Evolutionary conservation across 1,284 basidiomycete genomes (phyloP).

Genomic region (Moniliella sp.): DNA sequence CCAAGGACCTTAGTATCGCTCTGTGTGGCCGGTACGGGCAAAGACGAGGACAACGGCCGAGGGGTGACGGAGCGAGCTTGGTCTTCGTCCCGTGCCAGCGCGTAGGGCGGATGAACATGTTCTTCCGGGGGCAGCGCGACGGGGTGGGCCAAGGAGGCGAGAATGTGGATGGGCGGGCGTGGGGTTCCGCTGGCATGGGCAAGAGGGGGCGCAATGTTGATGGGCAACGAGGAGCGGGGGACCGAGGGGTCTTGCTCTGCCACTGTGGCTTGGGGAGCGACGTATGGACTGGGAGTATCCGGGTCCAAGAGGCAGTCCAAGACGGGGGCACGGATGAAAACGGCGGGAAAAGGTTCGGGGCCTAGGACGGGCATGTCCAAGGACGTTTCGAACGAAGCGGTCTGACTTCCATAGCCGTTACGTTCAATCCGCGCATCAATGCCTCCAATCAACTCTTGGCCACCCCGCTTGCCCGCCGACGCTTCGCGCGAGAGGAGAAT

Average conservation of each 20-base stretch:
- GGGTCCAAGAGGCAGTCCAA: constrained; percentile 16
- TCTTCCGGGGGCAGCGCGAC: background rate
- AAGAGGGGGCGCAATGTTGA: constrained; percentile 14
- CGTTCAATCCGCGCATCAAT: constrained; percentile 59
- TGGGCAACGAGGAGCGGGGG: background rate
- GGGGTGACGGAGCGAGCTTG: no score
- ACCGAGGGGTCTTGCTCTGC: background rate
- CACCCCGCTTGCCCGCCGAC: constrained; percentile 56
- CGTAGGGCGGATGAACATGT: no score
- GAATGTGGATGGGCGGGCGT: constrained; percentile 37
- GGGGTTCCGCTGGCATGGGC: constrained; percentile 1
- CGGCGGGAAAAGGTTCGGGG: constrained; percentile 51
- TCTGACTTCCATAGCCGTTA: constrained; percentile 53
- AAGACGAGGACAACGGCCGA: background rate
- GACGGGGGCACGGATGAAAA: constrained; percentile 87
- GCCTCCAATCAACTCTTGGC: constrained; percentile 65
- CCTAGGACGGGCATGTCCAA: constrained; percentile 49
- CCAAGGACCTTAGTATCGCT: background rate
- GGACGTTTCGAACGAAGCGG: constrained; percentile 70
- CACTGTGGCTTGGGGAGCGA: no score
- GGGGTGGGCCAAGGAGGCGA: constrained; percentile 49
- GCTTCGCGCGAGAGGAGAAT: constrained; percentile 50
- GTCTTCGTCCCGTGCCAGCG: no score
- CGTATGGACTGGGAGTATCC: no score
- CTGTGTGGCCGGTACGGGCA: constrained; percentile 1